Base-by-base conservation (phyloP, 495 filamentous ascomycete genomes). In the Tuber borchii region DNA sequence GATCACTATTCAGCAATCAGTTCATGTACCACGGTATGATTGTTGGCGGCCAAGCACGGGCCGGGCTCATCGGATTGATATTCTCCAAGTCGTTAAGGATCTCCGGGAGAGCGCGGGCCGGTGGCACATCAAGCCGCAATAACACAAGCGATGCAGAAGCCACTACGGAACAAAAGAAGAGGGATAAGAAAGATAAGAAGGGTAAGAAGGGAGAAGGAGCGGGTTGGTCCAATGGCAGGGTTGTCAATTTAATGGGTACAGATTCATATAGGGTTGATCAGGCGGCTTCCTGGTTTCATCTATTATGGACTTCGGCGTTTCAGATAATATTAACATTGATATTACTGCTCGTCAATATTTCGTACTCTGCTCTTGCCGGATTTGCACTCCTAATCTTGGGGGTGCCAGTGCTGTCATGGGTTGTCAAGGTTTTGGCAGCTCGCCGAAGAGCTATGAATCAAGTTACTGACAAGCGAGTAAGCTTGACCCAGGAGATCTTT, bases 191-290 rank as follows among this genome's bases (percentile, higher is more conserved):
- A 22, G 69, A 39, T 26, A 85, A 75, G 56, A 81, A 71, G 70
- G 83, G 81, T 73, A 83, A 87, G 42, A 83, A 87, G 37, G 82
- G 84, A 40, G 78, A 84, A 43, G 82, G 86, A 82, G 77, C 93
- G 78, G 87, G 87, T 9, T 98, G 95, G 95, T 89, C 89, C 69
- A 98, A 97, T 81, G 95, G 95, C 31, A 88, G 92, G 74, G 91
- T 98, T 43, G 88, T 94, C 77, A 96, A 94, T 73, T 82, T 98
- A 79, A 97, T 98, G 95, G 92, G 91, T 74, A 93, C 93, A 56
- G 95, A 98, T 80, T 93, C 94, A 22, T 94, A 94, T 84, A 92
- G 94, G 72, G 87, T 98, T 76, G 93, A 97, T 80, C 89, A 92
- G 80, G 93, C 93, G 5, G 91, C 86, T 20, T 92, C 92, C 71